Evolutionary conservation across 2,329 filamentous ascomycete genomes (phyloP), one percentile per base, ranked within the genome.

Genomic region (Penicillium fuscoglaucum): DNA sequence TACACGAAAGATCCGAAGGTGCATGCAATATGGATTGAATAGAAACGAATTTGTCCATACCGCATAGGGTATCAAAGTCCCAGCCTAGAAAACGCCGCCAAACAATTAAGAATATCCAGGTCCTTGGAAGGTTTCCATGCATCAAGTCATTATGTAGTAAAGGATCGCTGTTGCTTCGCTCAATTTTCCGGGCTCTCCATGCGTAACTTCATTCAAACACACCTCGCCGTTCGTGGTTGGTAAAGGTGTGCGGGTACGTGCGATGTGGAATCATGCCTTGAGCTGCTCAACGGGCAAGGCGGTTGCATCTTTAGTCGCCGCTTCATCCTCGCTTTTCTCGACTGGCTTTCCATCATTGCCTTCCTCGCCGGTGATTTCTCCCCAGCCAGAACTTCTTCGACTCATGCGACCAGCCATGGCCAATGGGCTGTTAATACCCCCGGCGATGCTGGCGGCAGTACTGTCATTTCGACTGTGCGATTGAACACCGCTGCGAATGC

Each of bases 391-490:
- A 58, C 76, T 76, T 47, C 77, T 68, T 40, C 77, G 74, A 55
- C 76, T 79, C 49, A 78, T 66, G 17, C 75, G 70, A 24, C 74
- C 75, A 10, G 68, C 63, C 52, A 73, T 66, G 8, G 83, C 83
- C 39, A 92, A 74, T 15, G 88, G 86, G 64, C 86, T 89, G 31
- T 74, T 72, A n/a, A 83, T 70, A 9, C 83, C 84, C 7, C 82
- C 84, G 62, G 66, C 61, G 13, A 92, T 87, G 73, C 90, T 93
- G 28, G 90, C 89, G 61, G 82, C 89, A 55, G 93, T 85, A 74
- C 92, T 96, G 72, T 96, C 91, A 50, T 90, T 88, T 61, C 91
- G 84, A 2, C 84, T 86, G 72, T 96, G 93, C 0, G 90, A 90
- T 3, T 90, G 73, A 1, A 89, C 77, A 0, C 90, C 91, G 72